Conservation (phyloP, 495 filamentous ascomycete species). For the Echria macrotheca region DNA sequence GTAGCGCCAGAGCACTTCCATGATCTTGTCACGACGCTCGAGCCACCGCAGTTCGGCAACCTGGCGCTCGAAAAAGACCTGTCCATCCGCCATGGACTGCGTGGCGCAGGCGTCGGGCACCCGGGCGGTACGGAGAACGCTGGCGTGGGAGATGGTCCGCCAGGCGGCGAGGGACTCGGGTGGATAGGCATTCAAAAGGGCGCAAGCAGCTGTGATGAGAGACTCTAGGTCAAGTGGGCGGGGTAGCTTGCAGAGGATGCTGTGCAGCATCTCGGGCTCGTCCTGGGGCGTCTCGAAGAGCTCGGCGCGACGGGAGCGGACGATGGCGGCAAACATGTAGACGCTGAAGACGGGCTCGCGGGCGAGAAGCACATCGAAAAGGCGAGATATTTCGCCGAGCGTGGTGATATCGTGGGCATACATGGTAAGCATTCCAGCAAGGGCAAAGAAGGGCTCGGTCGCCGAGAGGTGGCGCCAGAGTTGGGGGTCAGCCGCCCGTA, state of each 20-base stretch:
- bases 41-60: constrained; percentile 58
- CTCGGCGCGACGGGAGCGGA: constrained; percentile 72
- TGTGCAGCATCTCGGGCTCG: constrained; percentile 93
- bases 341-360: constrained; percentile 77
- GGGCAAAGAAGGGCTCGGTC: constrained; percentile 85
- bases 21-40: constrained; percentile 51
- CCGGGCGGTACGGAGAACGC: constrained; percentile 78
- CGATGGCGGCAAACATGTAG: constrained; percentile 87
- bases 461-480: constrained; percentile 67
- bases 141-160: constrained; percentile 61
- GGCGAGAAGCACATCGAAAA: constrained; percentile 89
- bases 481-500: constrained; percentile 59
- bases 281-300: constrained; percentile 74
- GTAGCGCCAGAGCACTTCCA: constrained; percentile 54
- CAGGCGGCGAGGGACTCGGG: constrained; percentile 71
- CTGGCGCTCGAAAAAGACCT: constrained; percentile 62
- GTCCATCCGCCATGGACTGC: constrained; percentile 49
- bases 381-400: constrained; percentile 77
- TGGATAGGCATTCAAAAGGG: constrained; percentile 60
- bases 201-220: constrained; percentile 59
- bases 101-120: constrained; percentile 27
- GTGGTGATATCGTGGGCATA: constrained; percentile 94
- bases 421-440: constrained; percentile 83
- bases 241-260: constrained; percentile 80
- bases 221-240: constrained; percentile 75